phyloP scores from a whole-genome alignment of 768 basidiomycete genomes.

The Mycena venus region DNA sequence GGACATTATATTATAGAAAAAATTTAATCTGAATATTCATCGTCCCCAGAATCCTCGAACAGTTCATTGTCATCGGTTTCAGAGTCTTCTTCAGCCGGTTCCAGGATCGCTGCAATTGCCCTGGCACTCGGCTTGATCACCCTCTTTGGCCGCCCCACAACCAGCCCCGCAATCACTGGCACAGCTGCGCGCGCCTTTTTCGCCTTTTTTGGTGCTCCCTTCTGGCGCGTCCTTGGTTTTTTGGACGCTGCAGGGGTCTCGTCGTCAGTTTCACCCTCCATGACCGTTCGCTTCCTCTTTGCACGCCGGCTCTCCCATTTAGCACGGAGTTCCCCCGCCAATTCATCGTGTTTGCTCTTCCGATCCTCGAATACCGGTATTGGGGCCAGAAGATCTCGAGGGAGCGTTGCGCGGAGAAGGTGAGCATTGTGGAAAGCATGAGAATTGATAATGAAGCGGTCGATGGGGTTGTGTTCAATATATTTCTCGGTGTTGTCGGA shows the following conservation, averaged over 20 bases:
- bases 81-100: neutral
- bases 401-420: no score
- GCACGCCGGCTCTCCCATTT: neutral
- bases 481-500: slow-evolving; percentile 5
- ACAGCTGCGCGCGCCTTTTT: no score
- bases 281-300: neutral
- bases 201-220: neutral
- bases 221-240: neutral
- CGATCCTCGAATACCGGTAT: slow-evolving; percentile 4
- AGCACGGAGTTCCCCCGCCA: neutral
- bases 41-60: neutral
- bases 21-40: neutral
- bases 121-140: neutral
- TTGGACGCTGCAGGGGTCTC: neutral
- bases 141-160: neutral
- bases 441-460: slow-evolving; percentile 38
- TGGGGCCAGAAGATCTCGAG: neutral
- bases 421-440: slow-evolving; percentile 29
- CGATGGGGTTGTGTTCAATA: slow-evolving; percentile 23
- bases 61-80: neutral
- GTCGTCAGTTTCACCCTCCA: neutral
- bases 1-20: neutral
- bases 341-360: neutral
- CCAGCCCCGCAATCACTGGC: neutral
- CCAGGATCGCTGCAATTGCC: neutral